Percentiles rank a stretch among this genome's conserved stretches.
phyloP scores from a whole-genome alignment of 2,329 filamentous ascomycete genomes.

The Ceratocystis alfenasii region DNA sequence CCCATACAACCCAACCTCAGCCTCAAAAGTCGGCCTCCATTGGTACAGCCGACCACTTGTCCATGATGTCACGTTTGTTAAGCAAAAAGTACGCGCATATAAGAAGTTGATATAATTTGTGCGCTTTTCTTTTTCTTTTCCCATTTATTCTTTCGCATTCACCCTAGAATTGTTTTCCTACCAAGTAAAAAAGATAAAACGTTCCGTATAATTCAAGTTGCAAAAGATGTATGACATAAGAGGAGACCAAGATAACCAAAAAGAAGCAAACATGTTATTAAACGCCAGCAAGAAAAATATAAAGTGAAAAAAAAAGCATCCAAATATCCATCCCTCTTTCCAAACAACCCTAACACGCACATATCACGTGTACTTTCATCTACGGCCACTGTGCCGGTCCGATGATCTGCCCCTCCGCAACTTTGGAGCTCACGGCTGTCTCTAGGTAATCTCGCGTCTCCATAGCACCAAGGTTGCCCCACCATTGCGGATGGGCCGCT shows the following conservation, averaged over 20 bases:
- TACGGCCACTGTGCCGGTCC: slow-evolving; percentile 40
- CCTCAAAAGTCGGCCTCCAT: background rate
- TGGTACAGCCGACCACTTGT: background rate
- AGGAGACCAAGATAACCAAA: background rate
- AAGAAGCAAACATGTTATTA: background rate
- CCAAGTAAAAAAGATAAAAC: background rate
- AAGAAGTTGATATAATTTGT: background rate
- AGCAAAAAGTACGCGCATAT: background rate
- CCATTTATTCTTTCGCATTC: background rate
- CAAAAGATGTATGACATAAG: background rate
- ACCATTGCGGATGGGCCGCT: slow-evolving; percentile 47
- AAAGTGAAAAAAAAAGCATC: slow-evolving; percentile 6
- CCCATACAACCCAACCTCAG: background rate
- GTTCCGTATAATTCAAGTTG: background rate
- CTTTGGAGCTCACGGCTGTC: slow-evolving; percentile 34
- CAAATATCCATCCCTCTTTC: slow-evolving; percentile 18
- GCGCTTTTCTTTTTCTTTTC: no score
- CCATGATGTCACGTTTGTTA: background rate
- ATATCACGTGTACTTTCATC: background rate
- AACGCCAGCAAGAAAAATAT: slow-evolving; percentile 3
- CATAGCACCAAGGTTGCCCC: slow-evolving; percentile 42
- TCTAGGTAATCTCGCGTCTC: slow-evolving; percentile 37
- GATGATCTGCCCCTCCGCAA: slow-evolving; percentile 38
- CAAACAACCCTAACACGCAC: background rate
- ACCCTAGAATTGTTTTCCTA: slow-evolving; percentile 6